phyloP scores from a whole-genome alignment of 169 alveolate species.

The Babesia caballi region DNA sequence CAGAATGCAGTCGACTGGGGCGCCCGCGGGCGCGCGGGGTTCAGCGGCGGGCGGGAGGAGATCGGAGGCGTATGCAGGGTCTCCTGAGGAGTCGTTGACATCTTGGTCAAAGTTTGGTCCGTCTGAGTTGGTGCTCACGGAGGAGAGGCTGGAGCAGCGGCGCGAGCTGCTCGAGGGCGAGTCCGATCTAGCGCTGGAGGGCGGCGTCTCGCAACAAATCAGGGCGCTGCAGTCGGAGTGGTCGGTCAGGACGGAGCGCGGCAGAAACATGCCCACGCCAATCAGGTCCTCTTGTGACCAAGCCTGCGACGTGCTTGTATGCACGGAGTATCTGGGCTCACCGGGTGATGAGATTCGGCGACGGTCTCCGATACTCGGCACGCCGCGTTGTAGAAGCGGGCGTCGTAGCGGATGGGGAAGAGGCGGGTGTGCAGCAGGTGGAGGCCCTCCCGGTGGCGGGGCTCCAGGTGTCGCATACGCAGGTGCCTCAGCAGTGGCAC shows the following conservation, averaged over 20 bases:
- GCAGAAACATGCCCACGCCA: constrained; percentile 52
- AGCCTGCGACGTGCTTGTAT: constrained; percentile 17
- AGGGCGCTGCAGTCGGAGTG: background rate
- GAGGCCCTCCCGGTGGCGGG: constrained; percentile 48
- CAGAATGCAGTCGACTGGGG: constrained; percentile 1
- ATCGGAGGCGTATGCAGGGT: too few relatives aligned
- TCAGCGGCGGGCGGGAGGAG: background rate
- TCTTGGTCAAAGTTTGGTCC: background rate
- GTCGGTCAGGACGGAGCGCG: constrained; percentile 4
- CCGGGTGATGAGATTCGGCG: background rate
- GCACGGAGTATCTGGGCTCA: background rate
- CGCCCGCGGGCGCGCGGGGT: background rate
- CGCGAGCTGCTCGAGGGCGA: background rate
- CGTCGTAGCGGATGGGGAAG: constrained; percentile 62
- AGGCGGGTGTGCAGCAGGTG: constrained; percentile 41
- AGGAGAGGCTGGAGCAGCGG: too few relatives aligned
- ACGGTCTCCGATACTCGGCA: constrained; percentile 51
- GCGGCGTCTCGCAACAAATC: background rate
- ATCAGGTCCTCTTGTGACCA: constrained; percentile 35
- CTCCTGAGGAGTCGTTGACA: background rate
- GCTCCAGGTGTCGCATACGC: constrained; percentile 41
- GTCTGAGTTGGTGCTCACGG: background rate
- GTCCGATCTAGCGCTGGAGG: background rate
- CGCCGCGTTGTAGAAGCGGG: constrained; percentile 41
- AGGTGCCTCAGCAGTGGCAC: constrained; percentile 26